These are phyloP conservation scores for Friedmanniomyces simplex DNA, from an alignment of 495 filamentous ascomycete species.

Conservation along the genomic window DNA sequence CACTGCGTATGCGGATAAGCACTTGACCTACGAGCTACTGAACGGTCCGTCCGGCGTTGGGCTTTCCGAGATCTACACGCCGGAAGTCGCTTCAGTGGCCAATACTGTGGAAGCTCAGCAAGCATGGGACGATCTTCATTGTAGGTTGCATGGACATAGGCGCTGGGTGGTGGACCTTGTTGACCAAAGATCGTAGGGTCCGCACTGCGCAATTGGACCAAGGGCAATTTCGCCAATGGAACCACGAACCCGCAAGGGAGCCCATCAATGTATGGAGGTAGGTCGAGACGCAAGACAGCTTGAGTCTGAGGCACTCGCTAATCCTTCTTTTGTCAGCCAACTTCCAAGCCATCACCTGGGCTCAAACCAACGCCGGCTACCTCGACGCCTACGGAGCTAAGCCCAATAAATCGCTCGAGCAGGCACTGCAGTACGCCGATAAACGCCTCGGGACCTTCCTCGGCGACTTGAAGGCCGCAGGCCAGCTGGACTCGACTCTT, in stretches of 20 bases:
- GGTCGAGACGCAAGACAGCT: neutral
- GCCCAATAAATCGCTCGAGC: neutral
- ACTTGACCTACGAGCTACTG: slow-evolving; percentile 33
- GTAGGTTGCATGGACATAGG: neutral
- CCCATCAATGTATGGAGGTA: neutral
- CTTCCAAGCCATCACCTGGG: slow-evolving; percentile 4
- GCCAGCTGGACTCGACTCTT: neutral
- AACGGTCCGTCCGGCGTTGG: slow-evolving; percentile 30
- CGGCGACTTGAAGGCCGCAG: neutral
- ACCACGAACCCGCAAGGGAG: neutral
- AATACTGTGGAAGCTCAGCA: slow-evolving; percentile 14
- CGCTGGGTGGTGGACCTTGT: too few species aligned
- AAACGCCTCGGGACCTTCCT: neutral
- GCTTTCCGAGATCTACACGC: slow-evolving; percentile 31
- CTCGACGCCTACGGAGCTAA: neutral
- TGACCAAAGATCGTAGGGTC: neutral
- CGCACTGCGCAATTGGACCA: neutral
- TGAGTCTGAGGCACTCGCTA: neutral
- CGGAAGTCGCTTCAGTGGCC: slow-evolving; percentile 26
- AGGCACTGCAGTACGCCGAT: neutral
- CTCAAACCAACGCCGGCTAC: neutral
- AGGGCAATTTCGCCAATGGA: neutral
- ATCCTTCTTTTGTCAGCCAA: neutral
- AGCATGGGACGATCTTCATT: slow-evolving; percentile 1
- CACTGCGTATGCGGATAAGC: slow-evolving; percentile 36